Evolutionary conservation across 192 early-diverging fungal species (phyloP), one percentile per base, ranked within the genome.

Genomic region (Endogone sp.): DNA sequence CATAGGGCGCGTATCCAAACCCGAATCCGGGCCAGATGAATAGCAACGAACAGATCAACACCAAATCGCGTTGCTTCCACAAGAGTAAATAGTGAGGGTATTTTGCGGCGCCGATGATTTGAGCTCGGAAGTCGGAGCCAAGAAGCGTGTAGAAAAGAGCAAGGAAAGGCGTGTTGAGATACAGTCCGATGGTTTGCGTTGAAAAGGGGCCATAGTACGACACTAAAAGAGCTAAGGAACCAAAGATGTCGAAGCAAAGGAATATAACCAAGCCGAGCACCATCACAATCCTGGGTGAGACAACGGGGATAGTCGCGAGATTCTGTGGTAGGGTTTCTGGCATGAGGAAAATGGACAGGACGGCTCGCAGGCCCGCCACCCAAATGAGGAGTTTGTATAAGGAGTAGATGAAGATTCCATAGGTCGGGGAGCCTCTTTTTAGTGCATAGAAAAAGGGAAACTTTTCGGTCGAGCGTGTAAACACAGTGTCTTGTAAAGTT

Each of bases 171-270:
- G 63, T 25, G 63, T 64, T 64, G 2, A 64, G 63, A 64, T 64
- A 64, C 2, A 64, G 37, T 6, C 22, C 63, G 6, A 64, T 20
- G n/a, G 63, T 30, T 64, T 26, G 63, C 1, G 2, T 64, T 1
- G 63, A 64, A 29, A 64, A 64, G 37, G 63, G 63, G 1, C 63
- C 63, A 64, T 64, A 64, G 63, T 64, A 64, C 23, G 63, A 64
- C 20, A 29, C 37, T 26, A 64, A 64, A 1, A 64, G 28, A 3
- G 63, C 29, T 2, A 64, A 64, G 28, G 63, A 64, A 64, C 63
- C 63, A 20, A 64, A 25, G 37, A 64, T n/a, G 2, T 64, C 63
- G 37, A 64, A 64, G 27, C 28, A 64, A 64, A 64, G 28, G 37
- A 25, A 64, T 4, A 64, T 64, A 37, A 64, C 63, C 23, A 64